Percentiles rank a stretch among this genome's conserved stretches.
Evolutionary conservation across 768 basidiomycete species (phyloP).

Genomic region (Trametes elegans): DNA sequence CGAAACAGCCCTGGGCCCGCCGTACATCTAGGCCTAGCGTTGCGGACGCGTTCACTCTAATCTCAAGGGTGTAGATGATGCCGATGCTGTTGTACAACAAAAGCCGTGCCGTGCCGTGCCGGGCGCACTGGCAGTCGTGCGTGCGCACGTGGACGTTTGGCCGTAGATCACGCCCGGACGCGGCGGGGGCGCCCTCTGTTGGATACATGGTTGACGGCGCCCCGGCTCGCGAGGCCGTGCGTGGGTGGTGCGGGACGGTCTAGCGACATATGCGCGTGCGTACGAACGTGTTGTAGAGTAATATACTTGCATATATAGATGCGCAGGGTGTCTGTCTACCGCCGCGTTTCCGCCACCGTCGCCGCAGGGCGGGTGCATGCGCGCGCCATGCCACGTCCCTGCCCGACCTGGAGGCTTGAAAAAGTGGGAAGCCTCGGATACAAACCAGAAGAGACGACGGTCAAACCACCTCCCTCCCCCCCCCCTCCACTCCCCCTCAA

Average conservation of each 20-base stretch:
- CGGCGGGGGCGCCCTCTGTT: too few relatives aligned
- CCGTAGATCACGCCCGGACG: neutral
- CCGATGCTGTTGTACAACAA: neutral
- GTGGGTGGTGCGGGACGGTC: neutral
- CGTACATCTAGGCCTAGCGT: conserved; percentile 20
- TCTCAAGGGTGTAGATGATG: too few relatives aligned
- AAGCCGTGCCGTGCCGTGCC: too few relatives aligned
- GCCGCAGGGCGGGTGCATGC: too few relatives aligned
- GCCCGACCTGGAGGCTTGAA: too few relatives aligned
- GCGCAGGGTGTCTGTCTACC: neutral
- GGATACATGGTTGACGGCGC: too few relatives aligned
- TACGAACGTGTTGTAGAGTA: conserved; percentile 9
- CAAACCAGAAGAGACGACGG: too few relatives aligned
- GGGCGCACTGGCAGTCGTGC: neutral
- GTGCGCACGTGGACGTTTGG: neutral
- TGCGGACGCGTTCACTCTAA: too few relatives aligned
- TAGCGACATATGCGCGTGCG: too few relatives aligned
- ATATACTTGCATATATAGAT: neutral
- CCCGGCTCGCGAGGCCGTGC: too few relatives aligned
- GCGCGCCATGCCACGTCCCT: too few relatives aligned
- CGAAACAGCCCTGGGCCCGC: conserved; percentile 28
- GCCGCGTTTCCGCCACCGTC: neutral
- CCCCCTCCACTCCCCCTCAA: neutral
- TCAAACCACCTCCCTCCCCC: neutral
- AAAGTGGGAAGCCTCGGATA: too few relatives aligned